These are phyloP conservation scores for Theobroma grandiflorum DNA, from an alignment of 441 rosid genomes.

Conservation along the genomic window DNA sequence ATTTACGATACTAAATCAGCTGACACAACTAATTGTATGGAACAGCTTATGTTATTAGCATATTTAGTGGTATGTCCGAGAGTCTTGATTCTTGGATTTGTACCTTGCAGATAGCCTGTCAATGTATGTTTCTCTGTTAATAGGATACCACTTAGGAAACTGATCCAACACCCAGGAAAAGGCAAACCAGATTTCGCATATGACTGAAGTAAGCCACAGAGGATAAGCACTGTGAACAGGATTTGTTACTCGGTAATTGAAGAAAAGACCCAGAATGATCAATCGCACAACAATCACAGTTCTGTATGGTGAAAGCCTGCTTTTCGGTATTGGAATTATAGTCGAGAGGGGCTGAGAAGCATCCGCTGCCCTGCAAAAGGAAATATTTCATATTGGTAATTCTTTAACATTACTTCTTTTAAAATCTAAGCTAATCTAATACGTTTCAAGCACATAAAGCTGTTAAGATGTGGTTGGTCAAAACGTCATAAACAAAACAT, in stretches of 20 bases:
- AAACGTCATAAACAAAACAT: too few relatives aligned
- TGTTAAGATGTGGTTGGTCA: too few relatives aligned
- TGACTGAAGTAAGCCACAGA: slow-evolving; percentile 91
- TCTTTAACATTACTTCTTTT: background rate
- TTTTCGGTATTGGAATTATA: slow-evolving; percentile 65
- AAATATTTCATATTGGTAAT: slow-evolving; percentile 6
- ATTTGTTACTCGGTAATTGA: slow-evolving; percentile 86
- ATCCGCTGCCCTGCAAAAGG: slow-evolving; percentile 60
- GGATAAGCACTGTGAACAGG: slow-evolving; percentile 90
- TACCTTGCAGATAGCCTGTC: slow-evolving; percentile 91
- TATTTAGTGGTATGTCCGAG: background rate
- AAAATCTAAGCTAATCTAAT: slow-evolving; percentile 6
- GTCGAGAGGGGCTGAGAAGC: slow-evolving; percentile 77
- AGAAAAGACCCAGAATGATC: slow-evolving; percentile 86
- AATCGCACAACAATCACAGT: slow-evolving; percentile 74
- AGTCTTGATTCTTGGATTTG: background rate
- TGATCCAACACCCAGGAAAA: slow-evolving; percentile 98
- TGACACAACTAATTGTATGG: background rate
- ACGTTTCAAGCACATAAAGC: too few relatives aligned
- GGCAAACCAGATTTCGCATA: slow-evolving; percentile 99
- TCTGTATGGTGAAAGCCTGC: slow-evolving; percentile 81
- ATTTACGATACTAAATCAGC: slow-evolving; percentile 1
- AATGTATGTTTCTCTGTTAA: slow-evolving; percentile 65
- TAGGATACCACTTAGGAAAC: slow-evolving; percentile 95
- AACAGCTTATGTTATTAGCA: background rate